A percentile compares a stretch with the other conserved stretches of the same genome.
Evolutionary conservation across 768 basidiomycete species (phyloP).

Genomic region (Rhodotorula taiwanensis): DNA sequence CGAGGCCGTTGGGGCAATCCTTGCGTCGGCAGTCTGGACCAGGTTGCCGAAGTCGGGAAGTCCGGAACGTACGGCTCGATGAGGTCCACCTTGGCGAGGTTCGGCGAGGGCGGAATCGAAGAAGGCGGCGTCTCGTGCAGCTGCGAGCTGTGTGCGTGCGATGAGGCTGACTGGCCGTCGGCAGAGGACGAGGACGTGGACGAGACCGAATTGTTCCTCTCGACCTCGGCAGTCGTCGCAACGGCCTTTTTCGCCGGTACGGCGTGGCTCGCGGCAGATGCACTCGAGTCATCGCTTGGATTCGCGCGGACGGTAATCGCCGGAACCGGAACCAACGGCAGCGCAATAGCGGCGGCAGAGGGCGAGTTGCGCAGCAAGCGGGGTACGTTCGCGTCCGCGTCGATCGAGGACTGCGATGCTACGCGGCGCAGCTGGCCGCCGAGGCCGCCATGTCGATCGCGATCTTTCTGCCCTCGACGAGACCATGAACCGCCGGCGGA

Average conservation of each 20-base stretch:
- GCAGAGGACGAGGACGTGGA: constrained; percentile 25
- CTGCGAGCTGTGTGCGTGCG: constrained; percentile 12
- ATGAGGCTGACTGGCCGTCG: constrained; percentile 11
- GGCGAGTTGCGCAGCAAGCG: not conserved
- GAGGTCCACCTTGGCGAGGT: constrained; percentile 17
- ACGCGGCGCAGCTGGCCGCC: constrained; percentile 21
- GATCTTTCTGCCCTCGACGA: not conserved
- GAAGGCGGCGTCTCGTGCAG: constrained; percentile 30
- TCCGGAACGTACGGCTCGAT: constrained; percentile 1
- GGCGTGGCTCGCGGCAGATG: too few relatives aligned
- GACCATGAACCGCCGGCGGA: constrained; percentile 14
- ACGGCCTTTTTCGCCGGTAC: too few relatives aligned
- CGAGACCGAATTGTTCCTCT: constrained; percentile 36
- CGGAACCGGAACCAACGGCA: too few relatives aligned
- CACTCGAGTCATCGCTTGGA: too few relatives aligned
- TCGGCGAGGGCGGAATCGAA: constrained; percentile 31
- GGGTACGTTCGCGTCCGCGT: not conserved
- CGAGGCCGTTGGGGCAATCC: not conserved
- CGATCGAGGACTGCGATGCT: constrained; percentile 24
- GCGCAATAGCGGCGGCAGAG: too few relatives aligned
- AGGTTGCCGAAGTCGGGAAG: not conserved
- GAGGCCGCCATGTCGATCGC: not conserved
- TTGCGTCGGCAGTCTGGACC: too few relatives aligned
- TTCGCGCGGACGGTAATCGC: not conserved
- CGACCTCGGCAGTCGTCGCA: constrained; percentile 25